Evolutionary conservation across 2,329 filamentous ascomycete species (phyloP).

Genomic region (Diaporthe batatas): DNA sequence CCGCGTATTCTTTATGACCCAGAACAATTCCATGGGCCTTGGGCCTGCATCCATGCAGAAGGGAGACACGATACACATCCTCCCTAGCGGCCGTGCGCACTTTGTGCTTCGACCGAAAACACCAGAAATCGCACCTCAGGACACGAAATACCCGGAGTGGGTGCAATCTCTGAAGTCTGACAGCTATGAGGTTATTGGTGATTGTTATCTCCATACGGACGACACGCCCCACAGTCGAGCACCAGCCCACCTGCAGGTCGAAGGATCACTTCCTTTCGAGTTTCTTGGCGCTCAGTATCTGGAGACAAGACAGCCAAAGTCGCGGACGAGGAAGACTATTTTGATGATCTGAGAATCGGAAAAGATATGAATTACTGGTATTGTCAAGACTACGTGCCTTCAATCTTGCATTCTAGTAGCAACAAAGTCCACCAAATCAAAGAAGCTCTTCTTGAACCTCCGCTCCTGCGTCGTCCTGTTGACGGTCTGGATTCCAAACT

Average conservation of each 20-base stretch:
- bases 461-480: slow-evolving; percentile 65
- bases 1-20: slow-evolving; percentile 18
- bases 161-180: neutral
- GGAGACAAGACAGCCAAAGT: too few relatives aligned
- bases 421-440: slow-evolving; percentile 68
- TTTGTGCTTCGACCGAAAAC: slow-evolving; percentile 16
- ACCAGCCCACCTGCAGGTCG: neutral
- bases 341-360: neutral
- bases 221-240: neutral
- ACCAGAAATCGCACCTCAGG: accelerated
- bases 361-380: neutral
- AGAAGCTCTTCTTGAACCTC: slow-evolving; percentile 70
- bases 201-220: slow-evolving; percentile 14
- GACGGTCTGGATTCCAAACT: slow-evolving; percentile 70
- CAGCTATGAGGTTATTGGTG: slow-evolving; percentile 17
- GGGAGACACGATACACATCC: slow-evolving; percentile 7
- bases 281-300: neutral
- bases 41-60: slow-evolving; percentile 19
- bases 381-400: too few relatives aligned
- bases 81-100: neutral
- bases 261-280: slow-evolving; percentile 34
- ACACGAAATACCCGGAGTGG: neutral
- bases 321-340: neutral
- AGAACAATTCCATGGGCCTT: neutral
- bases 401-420: neutral